Evolutionary conservation across 371 early-diverging fungal species (phyloP).

Genomic region (Saksenaea oblongispora): DNA sequence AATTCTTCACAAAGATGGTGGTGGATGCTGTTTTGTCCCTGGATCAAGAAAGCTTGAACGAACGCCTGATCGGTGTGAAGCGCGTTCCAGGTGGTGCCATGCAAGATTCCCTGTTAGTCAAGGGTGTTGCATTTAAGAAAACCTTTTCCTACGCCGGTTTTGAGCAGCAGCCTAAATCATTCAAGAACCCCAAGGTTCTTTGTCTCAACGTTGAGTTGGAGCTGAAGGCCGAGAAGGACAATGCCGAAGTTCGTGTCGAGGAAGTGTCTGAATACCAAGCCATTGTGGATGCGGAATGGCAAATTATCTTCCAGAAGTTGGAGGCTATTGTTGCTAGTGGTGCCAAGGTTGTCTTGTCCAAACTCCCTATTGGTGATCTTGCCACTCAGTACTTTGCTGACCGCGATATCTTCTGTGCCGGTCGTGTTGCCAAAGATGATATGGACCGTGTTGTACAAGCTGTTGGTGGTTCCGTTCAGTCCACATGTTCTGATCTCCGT

Average conservation of each 20-base stretch:
- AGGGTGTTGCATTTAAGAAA: conserved; percentile 99
- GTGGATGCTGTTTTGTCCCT: conserved; percentile 95
- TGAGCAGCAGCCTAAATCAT: conserved; percentile 99
- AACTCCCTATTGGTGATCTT: conserved; percentile 99
- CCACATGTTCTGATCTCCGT: conserved; percentile 86
- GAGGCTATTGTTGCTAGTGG: conserved; percentile 97
- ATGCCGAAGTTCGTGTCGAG: conserved; percentile 99
- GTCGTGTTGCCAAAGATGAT: conserved; percentile 96
- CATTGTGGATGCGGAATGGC: conserved; percentile 99
- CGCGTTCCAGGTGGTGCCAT: conserved; percentile 98
- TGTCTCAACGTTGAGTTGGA: conserved; percentile 99
- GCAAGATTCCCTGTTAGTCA: conserved; percentile 96
- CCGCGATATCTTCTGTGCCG: conserved; percentile 99
- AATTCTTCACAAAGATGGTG: conserved; percentile 98
- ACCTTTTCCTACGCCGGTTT: conserved; percentile 99
- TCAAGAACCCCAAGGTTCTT: conserved; percentile 93
- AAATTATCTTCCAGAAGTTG: conserved; percentile 98
- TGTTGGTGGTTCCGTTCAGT: conserved; percentile 94
- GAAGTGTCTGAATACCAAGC: conserved; percentile 98
- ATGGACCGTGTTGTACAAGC: conserved; percentile 93
- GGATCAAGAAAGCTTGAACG: conserved; percentile 93
- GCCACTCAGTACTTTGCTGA: conserved; percentile 99
- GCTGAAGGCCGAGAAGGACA: conserved; percentile 99
- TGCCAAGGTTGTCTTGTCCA: conserved; percentile 99
- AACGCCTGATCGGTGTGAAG: conserved; percentile 97